Evolutionary conservation across 345 rosid genomes (phyloP), one percentile per base, ranked within the genome.

Genomic region (Lepidium sativum): DNA sequence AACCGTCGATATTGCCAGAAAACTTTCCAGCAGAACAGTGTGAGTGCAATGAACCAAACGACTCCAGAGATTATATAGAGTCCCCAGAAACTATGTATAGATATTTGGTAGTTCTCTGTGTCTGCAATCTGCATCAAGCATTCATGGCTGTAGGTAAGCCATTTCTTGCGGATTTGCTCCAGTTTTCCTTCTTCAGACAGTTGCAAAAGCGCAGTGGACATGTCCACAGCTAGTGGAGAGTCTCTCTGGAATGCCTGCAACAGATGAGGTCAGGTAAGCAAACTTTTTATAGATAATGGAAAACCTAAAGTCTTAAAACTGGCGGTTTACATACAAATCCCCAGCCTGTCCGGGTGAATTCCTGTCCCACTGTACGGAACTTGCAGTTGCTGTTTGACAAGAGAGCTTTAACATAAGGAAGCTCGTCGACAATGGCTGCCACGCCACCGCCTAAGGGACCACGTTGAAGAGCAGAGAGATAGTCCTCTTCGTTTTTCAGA

Each of bases 281-380:
- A 20, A 56, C 6, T 0, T 15, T 38, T 32, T 7, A 6, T 5
- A 27, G 31, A 27, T 31, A 20, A 66, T 1, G 32, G 13, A 25
- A n/a, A n/a, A 38, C 37, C 1, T 8, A 20, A 40, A 18, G 18
- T 38, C n/a, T 13, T 9, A 31, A 44, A 16, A 12, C 5, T 4
- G 29, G 32, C 31, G 31, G 5, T 37, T 62, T 68, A 86, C 98
- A 82, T 82, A 92, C 97, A 65, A 92, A 89, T 80, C 98, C 97
- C 97, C 97, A 89, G 57, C 98, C 97, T 40, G 88, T 83, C 60
- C 83, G 82, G 10, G 98, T 89, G 76, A 92, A 92, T 42, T 89
- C 97, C 76, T 84, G 88, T 14, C 98, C 98, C 12, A 92, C 94
- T 3, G 82, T 89, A 56, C 82, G 80, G 79, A 75, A 92, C 55